Evolutionary conservation across 2,329 filamentous ascomycete species (phyloP).

Genomic region (Aspergillus fumigatiaffinis): DNA sequence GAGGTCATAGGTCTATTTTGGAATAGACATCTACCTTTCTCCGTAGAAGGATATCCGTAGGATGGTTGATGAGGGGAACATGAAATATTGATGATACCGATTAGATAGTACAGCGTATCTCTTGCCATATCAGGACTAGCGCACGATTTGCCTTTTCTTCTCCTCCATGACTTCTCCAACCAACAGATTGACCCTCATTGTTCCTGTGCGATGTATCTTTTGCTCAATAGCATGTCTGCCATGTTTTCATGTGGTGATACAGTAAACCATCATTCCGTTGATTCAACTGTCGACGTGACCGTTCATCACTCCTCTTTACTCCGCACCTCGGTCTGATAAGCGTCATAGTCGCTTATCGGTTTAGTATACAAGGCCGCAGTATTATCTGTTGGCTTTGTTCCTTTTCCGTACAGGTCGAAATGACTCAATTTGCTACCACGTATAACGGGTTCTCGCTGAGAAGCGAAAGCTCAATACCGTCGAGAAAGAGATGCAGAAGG

Average conservation of each 20-base stretch:
- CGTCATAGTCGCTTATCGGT: not conserved
- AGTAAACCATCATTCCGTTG: not conserved
- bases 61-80: too few species aligned
- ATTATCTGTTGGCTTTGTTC: not conserved
- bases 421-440: not conserved
- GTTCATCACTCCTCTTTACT: not conserved
- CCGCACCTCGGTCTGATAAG: not conserved
- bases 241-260: not conserved
- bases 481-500: conserved; percentile 20
- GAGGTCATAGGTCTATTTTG: too few species aligned
- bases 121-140: conserved; percentile 21
- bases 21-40: too few species aligned
- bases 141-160: not conserved
- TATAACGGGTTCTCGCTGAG: not conserved
- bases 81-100: not conserved
- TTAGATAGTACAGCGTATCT: conserved; percentile 10
- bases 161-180: not conserved
- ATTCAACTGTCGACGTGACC: not conserved
- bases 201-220: not conserved
- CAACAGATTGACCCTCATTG: not conserved
- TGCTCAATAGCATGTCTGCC: not conserved
- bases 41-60: too few species aligned
- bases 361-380: not conserved
- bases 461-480: not conserved
- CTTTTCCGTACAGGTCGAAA: not conserved